Conservation (phyloP, 78 protist species). For the Dictyostelium brefeldianum region DNA sequence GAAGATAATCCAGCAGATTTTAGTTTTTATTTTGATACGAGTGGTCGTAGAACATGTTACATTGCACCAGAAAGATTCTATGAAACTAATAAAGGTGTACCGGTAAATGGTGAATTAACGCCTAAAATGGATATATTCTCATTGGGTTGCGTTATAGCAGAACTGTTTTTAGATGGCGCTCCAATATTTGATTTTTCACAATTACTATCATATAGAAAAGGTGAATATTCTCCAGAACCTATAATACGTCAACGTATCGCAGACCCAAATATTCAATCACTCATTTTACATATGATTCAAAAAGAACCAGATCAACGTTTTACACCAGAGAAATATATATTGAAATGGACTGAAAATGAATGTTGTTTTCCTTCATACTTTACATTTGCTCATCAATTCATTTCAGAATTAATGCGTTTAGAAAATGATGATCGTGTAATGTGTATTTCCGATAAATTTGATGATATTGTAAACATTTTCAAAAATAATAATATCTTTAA, state of each 20-base stretch:
- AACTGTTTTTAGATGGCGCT: conserved; percentile 85
- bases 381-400: conserved; percentile 50
- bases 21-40: conserved; percentile 93
- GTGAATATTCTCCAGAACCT: conserved; percentile 71
- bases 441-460: conserved; percentile 50
- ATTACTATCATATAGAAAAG: conserved; percentile 74
- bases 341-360: background rate
- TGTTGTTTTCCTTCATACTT: conserved; percentile 67
- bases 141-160: conserved; percentile 88
- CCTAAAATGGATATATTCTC: conserved; percentile 92
- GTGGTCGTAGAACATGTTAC: conserved; percentile 91
- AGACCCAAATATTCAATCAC: conserved; percentile 79
- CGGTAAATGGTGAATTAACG: conserved; percentile 34
- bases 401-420: conserved; percentile 36
- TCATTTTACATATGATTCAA: conserved; percentile 75
- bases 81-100: conserved; percentile 65
- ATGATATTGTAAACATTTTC: conserved; percentile 42
- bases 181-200: conserved; percentile 85
- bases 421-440: conserved; percentile 69
- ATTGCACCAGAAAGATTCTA: conserved; percentile 95
- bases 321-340: conserved; percentile 51
- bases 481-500: background rate
- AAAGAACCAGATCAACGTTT: conserved; percentile 51
- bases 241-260: conserved; percentile 60
- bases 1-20: conserved; percentile 95